Evolutionary conservation across 2,329 filamentous ascomycete genomes (phyloP), one percentile per base, ranked within the genome.

Genomic region (Apiospora malaysiana): DNA sequence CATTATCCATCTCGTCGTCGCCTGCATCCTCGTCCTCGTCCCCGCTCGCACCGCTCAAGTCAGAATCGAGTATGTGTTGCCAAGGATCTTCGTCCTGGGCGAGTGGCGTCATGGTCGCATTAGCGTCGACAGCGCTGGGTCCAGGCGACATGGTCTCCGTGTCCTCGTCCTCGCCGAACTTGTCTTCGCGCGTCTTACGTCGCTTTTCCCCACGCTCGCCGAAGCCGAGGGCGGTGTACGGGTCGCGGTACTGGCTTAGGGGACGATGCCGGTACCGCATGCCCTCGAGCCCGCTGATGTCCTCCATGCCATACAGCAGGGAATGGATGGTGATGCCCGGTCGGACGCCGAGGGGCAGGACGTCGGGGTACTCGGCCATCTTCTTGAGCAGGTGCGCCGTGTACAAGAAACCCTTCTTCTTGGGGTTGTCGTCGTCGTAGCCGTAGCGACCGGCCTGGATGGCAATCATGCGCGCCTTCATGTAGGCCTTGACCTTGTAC

Each of bases 401-500:
- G 25, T 81, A 81, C 71, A 88, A 86, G 56, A 74, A 79, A 27
- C 78, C 78, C 45, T 75, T 75, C 70, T 76, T 79, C 37, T 74
- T 76, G 32, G 78, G 77, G 49, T 75, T 71, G 51, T 85, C 85
- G 23, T 81, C 80, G 63, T 87, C 84, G 4, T 82, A 83, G 0
- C 91, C 80, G 21, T 82, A 82, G 37, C 88, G 84, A 10, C 86
- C 84, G 65, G 88, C 88, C 25, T 90, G 86, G 66, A 94, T 88
- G 0, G 89, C 88, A 14, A 91, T 86, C 77, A 97, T 91, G 82
- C 97, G 98, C 67, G 91, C 91, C 78, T 94, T 94, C 91, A 98
- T 95, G 74, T 97, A 91, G 2, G 92, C 90, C 76, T 95, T 94
- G 63, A 92, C 91, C 78, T 97, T 97, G 63, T 91, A 90, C 85